These are phyloP conservation scores for Penicillium antarcticum DNA, from an alignment of 495 filamentous ascomycete genomes.

Conservation along the genomic window DNA sequence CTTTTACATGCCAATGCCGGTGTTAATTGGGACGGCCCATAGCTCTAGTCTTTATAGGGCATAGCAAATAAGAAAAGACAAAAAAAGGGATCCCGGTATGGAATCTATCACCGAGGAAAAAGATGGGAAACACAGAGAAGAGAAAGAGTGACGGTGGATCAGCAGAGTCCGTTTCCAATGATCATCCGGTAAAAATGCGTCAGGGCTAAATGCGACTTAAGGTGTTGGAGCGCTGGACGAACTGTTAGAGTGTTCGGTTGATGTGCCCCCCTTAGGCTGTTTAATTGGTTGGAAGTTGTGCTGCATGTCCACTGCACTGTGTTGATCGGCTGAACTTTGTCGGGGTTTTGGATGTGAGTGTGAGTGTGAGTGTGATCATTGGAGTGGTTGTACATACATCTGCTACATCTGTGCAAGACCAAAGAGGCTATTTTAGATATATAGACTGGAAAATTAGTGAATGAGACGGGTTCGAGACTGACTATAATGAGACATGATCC, in stretches of 20 bases:
- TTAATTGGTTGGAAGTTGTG: slow-evolving; percentile 9
- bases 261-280: not conserved
- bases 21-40: not conserved
- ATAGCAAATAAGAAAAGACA: not conserved
- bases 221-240: not conserved
- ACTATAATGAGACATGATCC: too few species aligned
- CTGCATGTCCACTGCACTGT: not conserved
- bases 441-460: too few species aligned
- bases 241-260: not conserved
- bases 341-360: too few species aligned
- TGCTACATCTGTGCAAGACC: not conserved
- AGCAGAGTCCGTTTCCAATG: slow-evolving; percentile 2
- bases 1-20: not conserved
- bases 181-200: not conserved
- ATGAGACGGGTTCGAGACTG: too few species aligned
- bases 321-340: not conserved
- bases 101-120: not conserved
- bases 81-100: not conserved
- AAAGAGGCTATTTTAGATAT: not conserved
- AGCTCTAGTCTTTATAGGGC: slow-evolving; percentile 1
- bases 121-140: not conserved
- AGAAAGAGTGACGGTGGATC: slow-evolving; percentile 1
- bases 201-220: not conserved
- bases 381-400: not conserved
- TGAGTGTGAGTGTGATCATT: too few species aligned